phyloP scores from a whole-genome alignment of 2,329 filamentous ascomycete genomes.

The Monilinia aucupariae region DNA sequence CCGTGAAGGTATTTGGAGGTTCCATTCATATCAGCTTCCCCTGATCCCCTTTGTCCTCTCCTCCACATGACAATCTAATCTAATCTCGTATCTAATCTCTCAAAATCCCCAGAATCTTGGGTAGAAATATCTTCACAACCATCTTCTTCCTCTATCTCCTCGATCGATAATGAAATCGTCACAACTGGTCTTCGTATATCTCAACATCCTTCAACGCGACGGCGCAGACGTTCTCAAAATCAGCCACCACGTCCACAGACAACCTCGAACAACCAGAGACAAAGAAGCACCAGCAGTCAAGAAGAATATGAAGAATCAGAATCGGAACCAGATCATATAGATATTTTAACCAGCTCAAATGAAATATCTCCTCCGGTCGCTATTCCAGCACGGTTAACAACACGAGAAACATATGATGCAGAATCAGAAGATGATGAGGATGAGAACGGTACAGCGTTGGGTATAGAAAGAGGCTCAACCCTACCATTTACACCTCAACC shows the following conservation, averaged over 20 bases:
- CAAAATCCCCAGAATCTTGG: conserved; percentile 70
- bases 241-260: conserved; percentile 11
- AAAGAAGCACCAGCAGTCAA: conserved; percentile 65
- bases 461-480: conserved; percentile 36
- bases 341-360: conserved; percentile 51
- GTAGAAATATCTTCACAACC: conserved; percentile 89
- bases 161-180: conserved; percentile 79
- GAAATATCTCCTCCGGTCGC: conserved; percentile 42
- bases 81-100: conserved; percentile 8
- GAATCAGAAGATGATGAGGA: conserved; percentile 44
- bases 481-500: conserved; percentile 76
- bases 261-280: conserved; percentile 38
- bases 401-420: conserved; percentile 21
- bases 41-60: background rate
- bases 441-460: conserved; percentile 70
- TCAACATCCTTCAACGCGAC: conserved; percentile 54
- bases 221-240: conserved; percentile 44
- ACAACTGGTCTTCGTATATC: conserved; percentile 80
- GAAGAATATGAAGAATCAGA: conserved; percentile 94
- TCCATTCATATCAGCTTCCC: background rate
- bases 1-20: conserved; percentile 28
- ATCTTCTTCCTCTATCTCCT: conserved; percentile 88
- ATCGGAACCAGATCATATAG: conserved; percentile 68
- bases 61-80: conserved; percentile 27
- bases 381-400: conserved; percentile 24